These are phyloP conservation scores for Whalleya microplaca DNA, from an alignment of 2,329 filamentous ascomycete genomes.

Conservation along the genomic window DNA sequence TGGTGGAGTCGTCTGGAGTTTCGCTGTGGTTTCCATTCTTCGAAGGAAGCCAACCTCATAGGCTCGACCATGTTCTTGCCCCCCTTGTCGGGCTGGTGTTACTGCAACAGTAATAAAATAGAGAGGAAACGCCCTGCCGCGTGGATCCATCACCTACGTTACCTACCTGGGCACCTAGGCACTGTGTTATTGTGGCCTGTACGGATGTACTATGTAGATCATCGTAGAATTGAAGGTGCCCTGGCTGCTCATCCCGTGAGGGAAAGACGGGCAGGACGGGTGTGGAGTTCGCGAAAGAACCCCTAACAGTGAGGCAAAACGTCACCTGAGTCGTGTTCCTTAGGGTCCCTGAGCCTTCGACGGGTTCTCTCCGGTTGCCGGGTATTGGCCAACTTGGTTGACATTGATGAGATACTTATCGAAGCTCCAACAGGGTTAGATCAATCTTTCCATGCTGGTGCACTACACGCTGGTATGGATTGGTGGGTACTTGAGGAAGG, in stretches of 20 bases:
- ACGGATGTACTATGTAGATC: neutral
- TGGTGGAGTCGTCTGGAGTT: constrained; percentile 35
- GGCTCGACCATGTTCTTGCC: constrained; percentile 29
- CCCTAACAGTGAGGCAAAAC: neutral
- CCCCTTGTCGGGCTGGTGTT: constrained; percentile 11
- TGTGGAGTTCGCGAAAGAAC: neutral
- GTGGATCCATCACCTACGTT: constrained; percentile 21
- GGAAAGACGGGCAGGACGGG: too few species aligned
- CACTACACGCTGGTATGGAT: neutral
- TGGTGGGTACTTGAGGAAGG: neutral
- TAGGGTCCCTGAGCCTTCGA: neutral
- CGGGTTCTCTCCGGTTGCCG: neutral
- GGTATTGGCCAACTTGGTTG: neutral
- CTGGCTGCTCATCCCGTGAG: neutral
- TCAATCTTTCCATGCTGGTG: neutral
- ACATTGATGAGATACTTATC: neutral
- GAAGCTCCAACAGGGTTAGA: neutral
- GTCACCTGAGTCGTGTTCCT: neutral
- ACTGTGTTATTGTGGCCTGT: neutral
- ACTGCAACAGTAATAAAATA: neutral
- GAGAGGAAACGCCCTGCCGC: constrained; percentile 31
- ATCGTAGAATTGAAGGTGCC: neutral
- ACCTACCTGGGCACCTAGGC: neutral
- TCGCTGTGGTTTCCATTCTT: constrained; percentile 35
- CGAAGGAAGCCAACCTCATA: constrained; percentile 30